Base-by-base conservation (phyloP, 2,329 filamentous ascomycete species). In the Diaporthe batatas region DNA sequence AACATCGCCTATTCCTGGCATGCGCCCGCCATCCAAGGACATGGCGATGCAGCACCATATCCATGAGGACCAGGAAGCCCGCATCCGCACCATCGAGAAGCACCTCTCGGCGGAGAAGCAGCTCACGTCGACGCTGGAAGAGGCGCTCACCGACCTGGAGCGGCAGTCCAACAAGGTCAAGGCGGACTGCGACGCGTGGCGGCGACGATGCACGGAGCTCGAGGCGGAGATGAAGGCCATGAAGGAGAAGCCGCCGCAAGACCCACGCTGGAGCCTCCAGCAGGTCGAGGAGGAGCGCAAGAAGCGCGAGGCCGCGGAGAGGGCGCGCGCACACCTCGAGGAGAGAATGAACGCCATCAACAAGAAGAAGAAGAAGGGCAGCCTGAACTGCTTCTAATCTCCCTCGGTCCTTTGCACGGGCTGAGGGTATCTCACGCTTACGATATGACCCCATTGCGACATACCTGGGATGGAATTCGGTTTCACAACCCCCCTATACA, bases 251-350 rank as follows among this genome's bases (percentile, higher is more conserved):
- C 83, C 87, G 1, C 82, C 83, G 72, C 85, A 85, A 72, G 89
- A 91, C 79, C 85, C 87, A 79, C 84, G 90, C 71, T 92, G 89
- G 89, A 92, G 90, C 75, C 89, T 98, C 77, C 94, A 98, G 81
- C 94, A 95, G 74, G 94, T 98, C 29, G 97, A 99, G 82, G 96
- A 99, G 83, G 96, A 99, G 88, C 91, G 96, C 78, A 96, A 94
- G 85, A 97, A 97, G 85, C 89, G 96, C 74, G 89, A 94, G 76
- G 94, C 96, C 75, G 95, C 97, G 47, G 96, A 99, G 86, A 91
- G 93, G 76, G 96, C 96, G 55, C 89, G 93, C 70, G 93, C 93
- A 51, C 94, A 97, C 79, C 89, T 99, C 34, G 96, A 99, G 84
- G 94, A 97, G 85, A 91, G 96, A 72, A 99, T 99, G 91, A 95